Evolutionary conservation across 257 asterid species (phyloP).

Genomic region (Phtheirospermum japonicum): DNA sequence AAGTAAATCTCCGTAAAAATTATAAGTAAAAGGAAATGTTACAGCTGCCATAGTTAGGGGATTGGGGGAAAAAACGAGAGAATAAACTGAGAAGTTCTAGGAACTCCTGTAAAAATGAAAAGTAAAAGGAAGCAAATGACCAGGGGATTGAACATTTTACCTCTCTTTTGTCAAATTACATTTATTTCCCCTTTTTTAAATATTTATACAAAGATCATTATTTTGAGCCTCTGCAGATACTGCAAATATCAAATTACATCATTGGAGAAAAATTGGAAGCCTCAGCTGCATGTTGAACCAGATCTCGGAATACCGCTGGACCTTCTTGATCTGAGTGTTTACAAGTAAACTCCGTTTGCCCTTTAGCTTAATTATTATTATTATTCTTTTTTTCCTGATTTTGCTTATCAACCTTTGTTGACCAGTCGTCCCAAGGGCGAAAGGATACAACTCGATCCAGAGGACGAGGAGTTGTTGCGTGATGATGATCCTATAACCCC

Average conservation of each 20-base stretch:
- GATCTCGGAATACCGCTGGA: conserved; percentile 97
- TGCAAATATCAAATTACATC: conserved; percentile 77
- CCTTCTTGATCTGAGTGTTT: conserved; percentile 94
- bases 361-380: conserved; percentile 17
- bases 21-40: too few species aligned
- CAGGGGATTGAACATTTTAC: neutral
- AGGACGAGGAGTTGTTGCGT: conserved; percentile 87
- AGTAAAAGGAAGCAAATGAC: conserved; percentile 1
- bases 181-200: conserved; percentile 4
- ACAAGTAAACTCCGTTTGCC: conserved; percentile 55
- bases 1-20: too few species aligned
- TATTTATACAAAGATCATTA: conserved; percentile 14
- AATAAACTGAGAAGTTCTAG: neutral
- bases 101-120: neutral
- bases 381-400: conserved; percentile 29
- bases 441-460: conserved; percentile 71
- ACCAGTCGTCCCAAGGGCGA: conserved; percentile 82
- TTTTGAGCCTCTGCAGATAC: conserved; percentile 56
- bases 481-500: conserved; percentile 91
- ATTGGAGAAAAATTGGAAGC: conserved; percentile 93
- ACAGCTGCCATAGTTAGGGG: neutral
- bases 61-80: neutral
- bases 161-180: neutral
- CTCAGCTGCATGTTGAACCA: conserved; percentile 87
- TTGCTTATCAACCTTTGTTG: conserved; percentile 27